A percentile compares a stretch with the other conserved stretches of the same genome.
Evolutionary conservation across 2,329 filamentous ascomycete species (phyloP).

Genomic region (Stemphylium lycopersici): DNA sequence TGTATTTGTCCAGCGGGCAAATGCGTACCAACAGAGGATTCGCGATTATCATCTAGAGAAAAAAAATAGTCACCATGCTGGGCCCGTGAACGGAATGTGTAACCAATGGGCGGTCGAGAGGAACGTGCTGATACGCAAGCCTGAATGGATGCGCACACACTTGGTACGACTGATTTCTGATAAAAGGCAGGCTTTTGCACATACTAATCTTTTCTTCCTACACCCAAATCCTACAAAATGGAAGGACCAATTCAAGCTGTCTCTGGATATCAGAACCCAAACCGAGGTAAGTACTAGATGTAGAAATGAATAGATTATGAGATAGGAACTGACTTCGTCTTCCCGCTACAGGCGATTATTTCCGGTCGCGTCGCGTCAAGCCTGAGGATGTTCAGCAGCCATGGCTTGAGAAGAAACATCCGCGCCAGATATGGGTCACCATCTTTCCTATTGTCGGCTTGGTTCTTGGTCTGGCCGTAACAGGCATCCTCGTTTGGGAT

Average conservation of each 20-base stretch:
- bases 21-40: not conserved
- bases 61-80: too few species aligned
- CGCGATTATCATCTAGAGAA: too few species aligned
- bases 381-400: slow-evolving; percentile 78
- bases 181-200: too few species aligned
- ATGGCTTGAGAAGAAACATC: slow-evolving; percentile 75
- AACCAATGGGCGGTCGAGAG: not conserved
- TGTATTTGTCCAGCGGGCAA: not conserved
- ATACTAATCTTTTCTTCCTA: too few species aligned
- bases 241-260: not conserved
- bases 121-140: not conserved
- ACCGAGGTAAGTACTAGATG: not conserved
- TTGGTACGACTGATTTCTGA: not conserved
- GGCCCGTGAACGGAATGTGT: not conserved
- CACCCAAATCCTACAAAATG: not conserved
- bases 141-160: not conserved
- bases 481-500: slow-evolving; percentile 76
- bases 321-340: too few species aligned
- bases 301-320: too few species aligned
- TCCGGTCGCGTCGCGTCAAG: slow-evolving; percentile 73
- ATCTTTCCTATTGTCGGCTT: slow-evolving; percentile 79
- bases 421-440: slow-evolving; percentile 84
- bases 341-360: slow-evolving; percentile 51
- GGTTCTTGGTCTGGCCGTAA: slow-evolving; percentile 68
- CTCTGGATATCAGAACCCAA: not conserved